A percentile compares a stretch with the other conserved stretches of the same genome.
Conservation (phyloP, 106 monocot genomes). For the Dendrobium huoshanense region DNA sequence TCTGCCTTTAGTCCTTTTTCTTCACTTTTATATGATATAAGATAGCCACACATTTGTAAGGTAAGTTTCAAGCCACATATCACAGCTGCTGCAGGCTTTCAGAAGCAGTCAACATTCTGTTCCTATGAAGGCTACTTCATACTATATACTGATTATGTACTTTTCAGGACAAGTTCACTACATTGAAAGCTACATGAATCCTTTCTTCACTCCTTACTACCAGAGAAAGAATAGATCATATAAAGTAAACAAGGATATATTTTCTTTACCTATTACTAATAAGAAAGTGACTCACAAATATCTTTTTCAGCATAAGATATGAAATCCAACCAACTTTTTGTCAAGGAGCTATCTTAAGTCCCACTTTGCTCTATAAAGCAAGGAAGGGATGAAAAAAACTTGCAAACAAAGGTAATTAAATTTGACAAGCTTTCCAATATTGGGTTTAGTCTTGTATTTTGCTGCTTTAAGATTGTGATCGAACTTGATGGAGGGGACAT, state of each 20-base stretch:
- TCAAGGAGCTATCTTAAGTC: background rate
- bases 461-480: constrained; percentile 1
- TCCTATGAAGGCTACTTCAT: constrained; percentile 12
- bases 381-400: background rate
- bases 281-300: background rate
- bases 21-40: background rate
- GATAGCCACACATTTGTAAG: too few relatives aligned
- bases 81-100: background rate
- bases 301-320: background rate
- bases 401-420: background rate
- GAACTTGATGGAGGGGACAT: background rate
- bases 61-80: background rate
- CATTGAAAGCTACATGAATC: background rate
- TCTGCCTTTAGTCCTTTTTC: constrained; percentile 8
- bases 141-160: constrained; percentile 8
- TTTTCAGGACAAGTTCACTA: background rate
- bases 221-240: background rate
- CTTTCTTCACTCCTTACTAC: background rate
- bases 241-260: background rate
- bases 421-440: background rate
- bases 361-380: constrained; percentile 7
- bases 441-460: background rate
- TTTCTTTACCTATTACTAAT: background rate
- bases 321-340: background rate
- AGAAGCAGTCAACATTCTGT: constrained; percentile 7